phyloP scores from a whole-genome alignment of 345 rosid genomes.

The Citrus mangshanensis region DNA sequence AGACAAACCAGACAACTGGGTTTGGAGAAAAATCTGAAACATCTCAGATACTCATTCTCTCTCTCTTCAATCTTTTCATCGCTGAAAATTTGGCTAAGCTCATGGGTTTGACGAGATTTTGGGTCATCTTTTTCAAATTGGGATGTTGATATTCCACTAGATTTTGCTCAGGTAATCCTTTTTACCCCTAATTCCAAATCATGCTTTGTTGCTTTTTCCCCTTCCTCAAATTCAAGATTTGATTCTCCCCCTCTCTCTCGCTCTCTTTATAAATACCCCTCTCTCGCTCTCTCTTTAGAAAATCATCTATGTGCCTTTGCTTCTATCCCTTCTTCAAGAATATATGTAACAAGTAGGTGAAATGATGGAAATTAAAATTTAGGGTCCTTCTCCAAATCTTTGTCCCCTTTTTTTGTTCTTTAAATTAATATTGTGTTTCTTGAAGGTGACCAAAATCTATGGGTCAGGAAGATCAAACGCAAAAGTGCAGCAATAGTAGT shows the following conservation, averaged over 20 bases:
- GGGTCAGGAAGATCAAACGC: conserved; percentile 45
- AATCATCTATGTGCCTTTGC: background rate
- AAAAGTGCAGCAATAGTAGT: conserved; percentile 25
- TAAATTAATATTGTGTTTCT: background rate
- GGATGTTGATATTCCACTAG: conserved; percentile 14
- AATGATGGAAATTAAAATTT: conserved; percentile 6
- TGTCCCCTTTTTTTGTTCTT: background rate
- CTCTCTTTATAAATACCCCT: background rate
- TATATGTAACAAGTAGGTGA: background rate
- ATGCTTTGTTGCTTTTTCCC: background rate
- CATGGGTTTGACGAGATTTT: conserved; percentile 38
- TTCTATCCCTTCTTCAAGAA: background rate
- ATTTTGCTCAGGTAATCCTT: conserved; percentile 16
- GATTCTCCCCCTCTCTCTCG: conserved; percentile 2
- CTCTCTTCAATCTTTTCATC: conserved; percentile 10
- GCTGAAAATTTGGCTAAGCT: conserved; percentile 31
- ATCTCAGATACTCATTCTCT: conserved; percentile 19
- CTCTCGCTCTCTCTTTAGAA: background rate
- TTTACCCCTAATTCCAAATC: conserved; percentile 21
- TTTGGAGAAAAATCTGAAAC: conserved; percentile 29
- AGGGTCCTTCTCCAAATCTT: conserved; percentile 14
- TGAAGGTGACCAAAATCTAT: conserved; percentile 30
- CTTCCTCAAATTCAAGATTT: background rate
- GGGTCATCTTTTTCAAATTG: conserved; percentile 23
- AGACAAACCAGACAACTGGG: conserved; percentile 31